Base-by-base conservation (phyloP, 164 flowering plant species). In the Vitis rupestris region DNA sequence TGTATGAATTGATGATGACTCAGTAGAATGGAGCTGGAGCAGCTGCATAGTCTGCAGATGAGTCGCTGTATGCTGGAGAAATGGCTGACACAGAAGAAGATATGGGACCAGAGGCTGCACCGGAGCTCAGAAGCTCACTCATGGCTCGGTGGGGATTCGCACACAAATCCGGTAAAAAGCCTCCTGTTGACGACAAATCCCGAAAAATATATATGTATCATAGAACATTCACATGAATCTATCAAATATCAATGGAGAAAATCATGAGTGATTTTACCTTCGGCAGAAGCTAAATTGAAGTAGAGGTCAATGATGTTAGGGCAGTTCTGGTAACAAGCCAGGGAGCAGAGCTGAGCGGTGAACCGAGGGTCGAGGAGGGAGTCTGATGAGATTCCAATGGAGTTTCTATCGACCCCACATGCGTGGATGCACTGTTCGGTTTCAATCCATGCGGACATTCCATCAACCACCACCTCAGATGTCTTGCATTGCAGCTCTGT, bases 291-390 rank as follows among this genome's bases (percentile, higher is more conserved):
- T 72, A 82, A 30, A 29, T 75, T 79, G 77, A 49, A 69, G 80
- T 72, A 82, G 50, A 82, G 85, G 48, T 82, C 76, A 27, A 77
- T 74, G 15, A 82, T 70, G 75, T 82, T 79, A 56, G 81, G 81
- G 74, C 85, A 82, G 50, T 55, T 64, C 2, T 65, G 44, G 60
- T 69, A 72, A 62, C 85, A 79, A 10, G 63, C 53, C 5, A 72
- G 64, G 1, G 85, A 74, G 74, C 82, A 82, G 29, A 82, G 75
- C 59, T 64, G 72, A 8, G 74, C 70, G 3, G 58, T 56, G 72
- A 77, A 72, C 7, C 55, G 68, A 50, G 79, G 66, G 15, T 82
- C 81, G 14, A 75, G 66, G 7, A 82, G 77, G 3, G 81, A 37
- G 65, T 82, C 85, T 0, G 82, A 82, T 0, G 85, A 79, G 56